Evolutionary conservation across 208 protist species (phyloP), one percentile per base, ranked within the genome.

Genomic region (Leishmania guyanensis): DNA sequence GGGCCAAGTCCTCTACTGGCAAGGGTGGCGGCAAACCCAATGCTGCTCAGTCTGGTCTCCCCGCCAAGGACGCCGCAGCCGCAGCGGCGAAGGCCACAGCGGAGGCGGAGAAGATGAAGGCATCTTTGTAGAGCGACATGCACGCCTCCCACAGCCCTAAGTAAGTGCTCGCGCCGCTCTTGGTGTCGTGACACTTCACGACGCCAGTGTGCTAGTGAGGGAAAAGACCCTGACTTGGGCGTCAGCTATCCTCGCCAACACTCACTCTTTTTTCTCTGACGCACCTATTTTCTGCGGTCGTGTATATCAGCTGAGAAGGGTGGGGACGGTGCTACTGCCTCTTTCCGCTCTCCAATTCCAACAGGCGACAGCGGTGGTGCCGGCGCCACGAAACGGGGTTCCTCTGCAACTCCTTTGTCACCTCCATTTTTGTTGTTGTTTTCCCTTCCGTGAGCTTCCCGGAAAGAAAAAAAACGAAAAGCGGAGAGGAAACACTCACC

Each of bases 21-120:
- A 98, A 98, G 84, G 96, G 96, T 64, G 96, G 96, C 48, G 96
- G 96, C 53, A 98, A 98, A 85, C 90, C 93, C 69, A 89, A 92
- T 78, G 87, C 90, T n/a, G 96, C 96, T 14, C 96, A 98, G 86
- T 94, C 92, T 2, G 96, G 96, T 46, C 80, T 98, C 53, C 81
- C 89, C 43, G 87, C 86, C 58, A 79, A 68, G n/a, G 82, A 90
- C 46, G 86, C 90, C 43, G 72, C 81, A 50, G 84, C 65, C 17
- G 92, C 84, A 10, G 73, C 93, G 17, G 72, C 83, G 53, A 95
- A 94, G 84, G 94, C 94, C 26, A 75, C 82, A 50, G 86, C 77
- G 26, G 92, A 95, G 85, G 90, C 88, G 22, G 86, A 82, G 56
- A 92, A 90, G 77, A 97, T 97, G 94, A 92, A 91, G 81, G 75